Evolutionary conservation across 306 rosid genomes (phyloP).

Genomic region (Trichosanthes truncata): DNA sequence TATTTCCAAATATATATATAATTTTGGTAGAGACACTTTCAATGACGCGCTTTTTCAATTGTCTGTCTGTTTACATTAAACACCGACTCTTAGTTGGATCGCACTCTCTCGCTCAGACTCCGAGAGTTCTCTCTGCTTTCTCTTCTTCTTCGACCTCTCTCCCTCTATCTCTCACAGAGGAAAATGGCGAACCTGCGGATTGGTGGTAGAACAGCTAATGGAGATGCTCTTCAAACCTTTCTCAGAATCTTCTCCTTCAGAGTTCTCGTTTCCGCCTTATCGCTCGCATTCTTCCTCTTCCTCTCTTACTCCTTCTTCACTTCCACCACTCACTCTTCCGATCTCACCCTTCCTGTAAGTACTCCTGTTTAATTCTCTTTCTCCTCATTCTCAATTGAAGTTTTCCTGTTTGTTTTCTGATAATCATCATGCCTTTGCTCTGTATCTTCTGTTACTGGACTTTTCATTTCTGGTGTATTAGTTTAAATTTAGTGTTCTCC

Average conservation of each 20-base stretch:
- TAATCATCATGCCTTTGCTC: neutral
- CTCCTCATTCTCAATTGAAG: neutral
- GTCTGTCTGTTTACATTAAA: no score
- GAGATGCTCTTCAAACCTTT: conserved; percentile 1
- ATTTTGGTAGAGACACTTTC: no score
- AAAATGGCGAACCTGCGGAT: conserved; percentile 1
- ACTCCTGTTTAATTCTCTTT: neutral
- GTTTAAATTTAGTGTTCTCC: neutral
- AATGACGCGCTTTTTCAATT: no score
- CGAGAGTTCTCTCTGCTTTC: neutral
- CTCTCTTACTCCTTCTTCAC: conserved; percentile 48
- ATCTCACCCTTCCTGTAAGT: conserved; percentile 34
- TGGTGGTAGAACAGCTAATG: neutral
- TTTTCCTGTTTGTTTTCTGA: neutral
- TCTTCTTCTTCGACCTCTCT: neutral
- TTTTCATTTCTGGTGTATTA: conserved; percentile 8
- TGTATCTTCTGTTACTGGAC: neutral
- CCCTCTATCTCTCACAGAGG: neutral
- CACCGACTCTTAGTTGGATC: neutral
- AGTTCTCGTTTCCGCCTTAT: conserved; percentile 26
- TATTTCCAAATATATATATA: no score
- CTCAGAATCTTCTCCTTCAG: conserved; percentile 19
- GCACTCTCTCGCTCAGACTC: neutral
- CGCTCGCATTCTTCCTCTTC: conserved; percentile 29
- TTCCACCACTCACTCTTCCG: conserved; percentile 27